Percentiles rank a stretch among this genome's conserved stretches.
phyloP scores from a whole-genome alignment of 2,329 filamentous ascomycete genomes.

The Sclerotinia subarctica region DNA sequence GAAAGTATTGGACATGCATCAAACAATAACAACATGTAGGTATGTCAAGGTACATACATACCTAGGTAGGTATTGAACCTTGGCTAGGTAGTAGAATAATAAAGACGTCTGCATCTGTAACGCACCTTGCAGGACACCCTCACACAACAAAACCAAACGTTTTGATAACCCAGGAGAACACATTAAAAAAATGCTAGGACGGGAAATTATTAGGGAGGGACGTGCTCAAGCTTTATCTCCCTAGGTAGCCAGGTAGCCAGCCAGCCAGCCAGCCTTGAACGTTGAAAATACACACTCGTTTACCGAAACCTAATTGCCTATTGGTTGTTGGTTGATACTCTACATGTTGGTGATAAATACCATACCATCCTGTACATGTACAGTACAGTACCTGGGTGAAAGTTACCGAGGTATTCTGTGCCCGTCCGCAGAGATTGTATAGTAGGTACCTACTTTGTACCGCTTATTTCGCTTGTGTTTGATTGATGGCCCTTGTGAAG shows the following conservation, averaged over 20 bases:
- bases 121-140: neutral
- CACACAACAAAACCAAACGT: slow-evolving; percentile 1
- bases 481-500: neutral
- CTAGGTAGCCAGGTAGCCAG: too few relatives aligned
- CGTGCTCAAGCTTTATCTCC: slow-evolving; percentile 11
- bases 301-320: slow-evolving; percentile 12
- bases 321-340: neutral
- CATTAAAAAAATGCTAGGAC: slow-evolving; percentile 4
- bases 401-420: neutral
- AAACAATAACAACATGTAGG: neutral
- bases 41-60: neutral
- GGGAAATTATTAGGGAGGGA: slow-evolving; percentile 9
- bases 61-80: too few relatives aligned
- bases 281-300: neutral
- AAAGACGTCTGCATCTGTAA: neutral
- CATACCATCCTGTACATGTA: too few relatives aligned
- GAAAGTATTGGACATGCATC: neutral
- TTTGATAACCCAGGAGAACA: slow-evolving; percentile 17
- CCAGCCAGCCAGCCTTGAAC: slow-evolving; percentile 22
- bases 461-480: slow-evolving; percentile 14
- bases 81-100: too few relatives aligned
- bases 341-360: neutral
- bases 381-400: too few relatives aligned
- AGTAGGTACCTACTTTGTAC: too few relatives aligned
- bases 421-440: neutral